A percentile compares a stretch with the other conserved stretches of the same genome.
phyloP scores from a whole-genome alignment of 2,329 filamentous ascomycete genomes.

The Balansia obtecta region DNA sequence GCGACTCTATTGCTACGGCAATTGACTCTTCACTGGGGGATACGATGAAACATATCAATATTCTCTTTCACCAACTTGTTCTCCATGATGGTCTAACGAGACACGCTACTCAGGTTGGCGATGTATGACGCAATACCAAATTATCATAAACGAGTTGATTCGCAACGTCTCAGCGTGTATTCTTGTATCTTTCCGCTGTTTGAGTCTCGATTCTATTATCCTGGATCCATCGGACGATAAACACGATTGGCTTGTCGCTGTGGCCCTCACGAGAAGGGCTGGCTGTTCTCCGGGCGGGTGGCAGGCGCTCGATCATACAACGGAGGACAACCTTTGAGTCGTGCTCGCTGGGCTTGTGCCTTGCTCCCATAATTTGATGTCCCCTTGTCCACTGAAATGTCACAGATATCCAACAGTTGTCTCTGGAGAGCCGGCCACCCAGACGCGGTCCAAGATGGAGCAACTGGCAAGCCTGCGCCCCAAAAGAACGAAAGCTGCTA shows the following conservation, averaged over 20 bases:
- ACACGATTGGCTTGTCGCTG: constrained; percentile 23
- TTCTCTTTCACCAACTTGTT: no score
- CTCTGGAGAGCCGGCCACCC: constrained; percentile 22
- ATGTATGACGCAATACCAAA: no score
- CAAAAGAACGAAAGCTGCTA: constrained; percentile 23
- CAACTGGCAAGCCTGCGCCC: constrained; percentile 27
- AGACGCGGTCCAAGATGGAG: constrained; percentile 20
- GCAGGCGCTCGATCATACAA: constrained; percentile 34
- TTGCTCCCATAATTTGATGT: constrained; percentile 26
- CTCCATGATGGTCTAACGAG: no score
- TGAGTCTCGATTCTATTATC: neutral
- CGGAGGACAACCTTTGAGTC: constrained; percentile 35
- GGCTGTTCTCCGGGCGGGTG: constrained; percentile 34
- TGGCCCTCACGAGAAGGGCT: constrained; percentile 36
- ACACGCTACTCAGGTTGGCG: no score
- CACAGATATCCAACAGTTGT: constrained; percentile 17
- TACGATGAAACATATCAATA: no score
- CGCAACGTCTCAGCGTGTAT: neutral
- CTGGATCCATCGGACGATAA: neutral
- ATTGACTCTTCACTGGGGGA: no score
- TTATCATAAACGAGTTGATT: no score
- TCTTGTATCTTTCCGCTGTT: neutral
- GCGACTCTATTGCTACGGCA: no score
- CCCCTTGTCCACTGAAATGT: constrained; percentile 24
- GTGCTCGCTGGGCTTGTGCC: constrained; percentile 29